Percentiles rank a stretch among this genome's conserved stretches.
These are phyloP conservation scores for Fremontodendron californicum DNA, from an alignment of 345 rosid species.

Conservation along the genomic window DNA sequence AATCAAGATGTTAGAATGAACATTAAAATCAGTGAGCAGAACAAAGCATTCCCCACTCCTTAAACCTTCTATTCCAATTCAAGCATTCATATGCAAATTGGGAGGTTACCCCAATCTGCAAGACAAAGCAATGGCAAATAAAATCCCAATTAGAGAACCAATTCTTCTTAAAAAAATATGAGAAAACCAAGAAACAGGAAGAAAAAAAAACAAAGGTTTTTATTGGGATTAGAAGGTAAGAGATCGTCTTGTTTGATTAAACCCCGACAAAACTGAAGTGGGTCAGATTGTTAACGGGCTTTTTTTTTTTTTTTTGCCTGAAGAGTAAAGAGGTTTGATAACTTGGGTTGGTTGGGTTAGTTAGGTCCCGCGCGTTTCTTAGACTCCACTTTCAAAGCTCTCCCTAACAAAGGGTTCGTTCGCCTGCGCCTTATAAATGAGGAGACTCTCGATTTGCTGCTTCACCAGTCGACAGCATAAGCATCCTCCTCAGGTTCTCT, in stretches of 20 bases:
- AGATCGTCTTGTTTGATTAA: constrained; percentile 4
- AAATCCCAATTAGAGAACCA: background rate
- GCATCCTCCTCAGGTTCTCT: constrained; percentile 28
- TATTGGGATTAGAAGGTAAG: background rate
- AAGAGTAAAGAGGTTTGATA: constrained; percentile 13
- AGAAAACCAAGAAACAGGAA: background rate
- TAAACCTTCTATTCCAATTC: constrained; percentile 46
- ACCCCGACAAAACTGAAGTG: constrained; percentile 26
- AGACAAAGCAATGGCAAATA: constrained; percentile 39
- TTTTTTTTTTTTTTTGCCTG: background rate
- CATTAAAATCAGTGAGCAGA: background rate
- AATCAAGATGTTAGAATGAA: background rate
- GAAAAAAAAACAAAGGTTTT: background rate
- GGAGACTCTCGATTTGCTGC: constrained; percentile 34
- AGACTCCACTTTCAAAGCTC: constrained; percentile 31
- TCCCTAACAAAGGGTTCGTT: constrained; percentile 8
- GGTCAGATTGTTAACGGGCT: constrained; percentile 1
- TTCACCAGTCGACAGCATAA: constrained; percentile 28
- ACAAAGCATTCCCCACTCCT: constrained; percentile 9
- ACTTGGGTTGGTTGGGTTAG: constrained; percentile 24
- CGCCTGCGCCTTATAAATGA: constrained; percentile 40
- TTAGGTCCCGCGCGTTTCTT: constrained; percentile 45
- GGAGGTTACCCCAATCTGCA: constrained; percentile 36
- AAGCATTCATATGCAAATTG: constrained; percentile 30
- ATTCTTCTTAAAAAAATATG: background rate